Base-by-base conservation (phyloP, 2,329 filamentous ascomycete species). In the Penicillium sp. region DNA sequence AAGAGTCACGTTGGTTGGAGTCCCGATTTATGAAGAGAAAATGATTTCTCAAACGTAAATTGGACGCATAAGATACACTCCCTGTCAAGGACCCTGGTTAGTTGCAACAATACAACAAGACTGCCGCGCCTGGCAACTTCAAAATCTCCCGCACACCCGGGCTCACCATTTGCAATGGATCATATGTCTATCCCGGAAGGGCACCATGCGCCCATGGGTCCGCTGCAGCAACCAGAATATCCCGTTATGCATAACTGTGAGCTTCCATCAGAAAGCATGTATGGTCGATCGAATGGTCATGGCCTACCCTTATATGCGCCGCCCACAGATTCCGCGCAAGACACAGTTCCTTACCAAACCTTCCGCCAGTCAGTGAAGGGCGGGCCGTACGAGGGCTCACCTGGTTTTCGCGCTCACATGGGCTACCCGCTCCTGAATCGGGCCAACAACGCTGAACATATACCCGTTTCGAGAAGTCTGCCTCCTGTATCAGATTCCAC, bases 291-390 rank as follows among this genome's bases (percentile, higher is more conserved):
- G 12, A 64, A 55, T 47, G 64, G 61, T 39, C 49, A 56, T 46
- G 64, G 61, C 45, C 47, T 69, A 29, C 61, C 67, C 48, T 51
- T 68, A 32, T 61, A 68, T 10, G 60, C n/a, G n/a, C n/a, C 57
- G 31, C 61, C 65, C 17, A 45, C 58, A 13, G 64, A 63, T 43
- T 55, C 63, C 12, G 54, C 61, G n/a, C 49, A 61, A 12, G 65
- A 66, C 29, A 43, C 57, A 34, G 56, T 53, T 38, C 43, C 41
- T 56, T 62, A 64, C 51, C 46, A 58, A 6, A 52, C 41, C 33
- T 69, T 61, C 47, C 65, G 63, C 44, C 62, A 49, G 9, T 47
- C 64, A 12, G 63, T 68, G 51, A 69, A 67, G 51, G 66, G 67
- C 51, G 51, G 57, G 13, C 53, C 66, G 6, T 63, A 68, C 42